phyloP scores from a whole-genome alignment of 495 filamentous ascomycete genomes.

The Acidiella bohemica region DNA sequence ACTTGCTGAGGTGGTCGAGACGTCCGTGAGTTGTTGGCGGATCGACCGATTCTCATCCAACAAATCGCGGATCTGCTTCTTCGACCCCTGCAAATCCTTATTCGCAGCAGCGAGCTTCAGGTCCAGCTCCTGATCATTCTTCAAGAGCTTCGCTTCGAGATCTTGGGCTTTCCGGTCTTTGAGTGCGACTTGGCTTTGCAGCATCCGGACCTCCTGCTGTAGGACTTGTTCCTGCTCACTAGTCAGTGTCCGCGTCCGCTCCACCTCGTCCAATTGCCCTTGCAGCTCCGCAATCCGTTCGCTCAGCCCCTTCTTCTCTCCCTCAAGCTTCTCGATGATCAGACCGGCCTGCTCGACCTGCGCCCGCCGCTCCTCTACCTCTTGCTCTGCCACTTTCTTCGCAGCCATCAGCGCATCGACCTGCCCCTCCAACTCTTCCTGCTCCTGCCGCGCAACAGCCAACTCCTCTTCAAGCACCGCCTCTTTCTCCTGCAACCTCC shows the following conservation, averaged over 20 bases:
- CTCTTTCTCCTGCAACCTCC: constrained; percentile 78
- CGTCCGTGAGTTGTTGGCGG: constrained; percentile 69
- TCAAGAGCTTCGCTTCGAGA: constrained; percentile 68
- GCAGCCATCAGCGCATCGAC: constrained; percentile 78
- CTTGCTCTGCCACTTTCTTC: constrained; percentile 77
- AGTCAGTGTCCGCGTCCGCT: constrained; percentile 51
- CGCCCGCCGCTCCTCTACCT: constrained; percentile 60
- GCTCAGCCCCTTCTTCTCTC: constrained; percentile 64
- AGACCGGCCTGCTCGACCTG: constrained; percentile 85
- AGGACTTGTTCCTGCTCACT: constrained; percentile 60
- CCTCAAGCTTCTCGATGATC: constrained; percentile 71
- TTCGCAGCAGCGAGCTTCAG: constrained; percentile 67
- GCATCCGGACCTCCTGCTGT: constrained; percentile 72
- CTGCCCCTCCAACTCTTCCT: constrained; percentile 85
- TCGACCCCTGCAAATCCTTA: constrained; percentile 66
- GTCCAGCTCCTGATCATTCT: constrained; percentile 80
- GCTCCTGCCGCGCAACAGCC: constrained; percentile 82
- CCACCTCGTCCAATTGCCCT: constrained; percentile 49
- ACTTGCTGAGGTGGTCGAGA: constrained; percentile 81
- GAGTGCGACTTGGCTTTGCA: constrained; percentile 76
- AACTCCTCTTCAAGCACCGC: constrained; percentile 84
- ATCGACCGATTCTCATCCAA: constrained; percentile 71
- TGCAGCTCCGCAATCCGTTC: constrained; percentile 55
- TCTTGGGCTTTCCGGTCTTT: constrained; percentile 88
- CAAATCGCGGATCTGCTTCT: constrained; percentile 59